Conservation (phyloP, 228 moss, liverwort and hornwort species). For the Sphagnum fallax region DNA sequence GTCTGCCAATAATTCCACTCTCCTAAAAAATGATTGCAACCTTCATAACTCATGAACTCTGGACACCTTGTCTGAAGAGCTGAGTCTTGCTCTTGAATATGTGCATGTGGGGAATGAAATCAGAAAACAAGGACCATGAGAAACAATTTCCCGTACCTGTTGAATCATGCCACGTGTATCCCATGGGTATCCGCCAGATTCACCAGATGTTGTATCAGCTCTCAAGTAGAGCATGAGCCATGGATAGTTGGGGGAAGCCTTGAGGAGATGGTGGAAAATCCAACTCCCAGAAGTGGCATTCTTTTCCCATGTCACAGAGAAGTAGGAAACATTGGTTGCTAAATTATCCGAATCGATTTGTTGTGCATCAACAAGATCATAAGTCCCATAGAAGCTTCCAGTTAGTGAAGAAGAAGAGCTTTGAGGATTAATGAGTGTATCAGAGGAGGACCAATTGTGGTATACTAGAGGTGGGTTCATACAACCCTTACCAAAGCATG, state of each 20-base stretch:
- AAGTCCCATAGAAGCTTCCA: slow-evolving; percentile 73
- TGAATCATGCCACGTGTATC: slow-evolving; percentile 88
- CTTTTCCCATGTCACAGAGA: slow-evolving; percentile 74
- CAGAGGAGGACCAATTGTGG: slow-evolving; percentile 33
- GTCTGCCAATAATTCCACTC: too few relatives aligned
- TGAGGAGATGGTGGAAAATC: slow-evolving; percentile 66
- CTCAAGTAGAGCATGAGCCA: slow-evolving; percentile 93
- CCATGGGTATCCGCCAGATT: slow-evolving; percentile 90
- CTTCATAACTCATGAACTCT: too few relatives aligned
- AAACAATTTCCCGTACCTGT: slow-evolving; percentile 24
- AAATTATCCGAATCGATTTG: too few relatives aligned
- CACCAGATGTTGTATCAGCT: slow-evolving; percentile 65
- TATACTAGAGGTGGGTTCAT: slow-evolving; percentile 81
- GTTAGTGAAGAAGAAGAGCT: slow-evolving; percentile 11
- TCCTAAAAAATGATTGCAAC: too few relatives aligned
- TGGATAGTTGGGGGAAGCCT: slow-evolving; percentile 65
- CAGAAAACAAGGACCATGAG: too few relatives aligned
- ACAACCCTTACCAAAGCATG: slow-evolving; percentile 81
- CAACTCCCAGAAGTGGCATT: slow-evolving; percentile 57
- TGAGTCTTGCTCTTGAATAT: too few relatives aligned
- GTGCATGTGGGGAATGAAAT: too few relatives aligned
- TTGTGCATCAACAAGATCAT: slow-evolving; percentile 34
- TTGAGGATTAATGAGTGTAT: too few relatives aligned
- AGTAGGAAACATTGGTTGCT: slow-evolving; percentile 35
- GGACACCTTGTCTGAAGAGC: too few relatives aligned